Percentiles rank a stretch among this genome's conserved stretches.
phyloP scores from a whole-genome alignment of 75 land plant species.

The Larix kaempferi region DNA sequence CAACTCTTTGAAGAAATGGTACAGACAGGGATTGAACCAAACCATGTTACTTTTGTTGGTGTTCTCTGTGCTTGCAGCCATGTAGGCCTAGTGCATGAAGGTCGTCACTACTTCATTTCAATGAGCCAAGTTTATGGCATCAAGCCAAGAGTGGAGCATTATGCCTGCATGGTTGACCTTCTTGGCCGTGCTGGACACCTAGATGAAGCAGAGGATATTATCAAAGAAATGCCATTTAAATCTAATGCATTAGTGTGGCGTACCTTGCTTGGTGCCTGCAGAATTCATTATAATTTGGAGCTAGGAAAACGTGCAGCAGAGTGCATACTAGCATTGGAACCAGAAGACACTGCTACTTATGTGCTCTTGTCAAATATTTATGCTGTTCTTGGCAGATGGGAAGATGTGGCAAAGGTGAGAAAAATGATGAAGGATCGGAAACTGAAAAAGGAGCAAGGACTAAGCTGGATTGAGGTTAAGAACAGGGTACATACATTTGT shows the following conservation, averaged over 20 bases:
- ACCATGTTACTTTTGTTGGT: slow-evolving; percentile 8
- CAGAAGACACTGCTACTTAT: slow-evolving; percentile 49
- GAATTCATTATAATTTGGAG: slow-evolving; percentile 38
- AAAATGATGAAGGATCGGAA: slow-evolving; percentile 38
- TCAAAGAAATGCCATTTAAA: slow-evolving; percentile 16
- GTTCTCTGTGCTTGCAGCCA: slow-evolving; percentile 18
- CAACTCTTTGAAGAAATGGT: slow-evolving; percentile 18
- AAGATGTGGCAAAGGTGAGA: slow-evolving; percentile 40
- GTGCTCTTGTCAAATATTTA: slow-evolving; percentile 64
- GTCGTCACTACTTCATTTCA: slow-evolving; percentile 1
- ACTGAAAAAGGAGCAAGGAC: slow-evolving; percentile 60
- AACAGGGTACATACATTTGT: slow-evolving; percentile 47
- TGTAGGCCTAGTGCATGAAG: slow-evolving; percentile 12
- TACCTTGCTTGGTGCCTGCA: slow-evolving; percentile 66
- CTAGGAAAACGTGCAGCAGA: slow-evolving; percentile 54
- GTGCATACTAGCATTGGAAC: slow-evolving; percentile 43
- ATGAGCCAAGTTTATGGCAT: slow-evolving; percentile 13
- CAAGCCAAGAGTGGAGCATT: slow-evolving; percentile 10
- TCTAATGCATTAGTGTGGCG: slow-evolving; percentile 61
- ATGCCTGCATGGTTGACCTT: slow-evolving; percentile 24
- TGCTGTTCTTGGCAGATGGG: slow-evolving; percentile 39
- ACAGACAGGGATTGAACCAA: slow-evolving; percentile 4
- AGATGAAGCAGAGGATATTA: slow-evolving; percentile 20
- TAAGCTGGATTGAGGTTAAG: slow-evolving; percentile 53
- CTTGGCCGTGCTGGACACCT: slow-evolving; percentile 21